phyloP scores from a whole-genome alignment of 768 basidiomycete genomes.

The Mycena haematopus region DNA sequence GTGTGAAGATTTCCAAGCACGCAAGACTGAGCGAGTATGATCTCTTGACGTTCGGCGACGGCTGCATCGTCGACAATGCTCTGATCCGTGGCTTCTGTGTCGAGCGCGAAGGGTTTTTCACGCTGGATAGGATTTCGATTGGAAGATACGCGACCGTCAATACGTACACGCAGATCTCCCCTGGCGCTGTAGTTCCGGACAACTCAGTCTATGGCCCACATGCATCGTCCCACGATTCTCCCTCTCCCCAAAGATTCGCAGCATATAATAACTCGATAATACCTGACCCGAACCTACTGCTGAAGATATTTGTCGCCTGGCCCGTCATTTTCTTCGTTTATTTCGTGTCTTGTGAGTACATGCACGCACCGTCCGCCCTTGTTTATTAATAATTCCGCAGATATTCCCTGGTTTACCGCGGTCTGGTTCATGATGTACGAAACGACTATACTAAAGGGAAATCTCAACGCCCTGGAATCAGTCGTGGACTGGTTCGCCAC shows the following conservation, averaged over 20 bases:
- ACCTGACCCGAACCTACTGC: conserved; percentile 38
- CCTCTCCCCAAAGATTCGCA: conserved; percentile 43
- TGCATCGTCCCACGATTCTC: conserved; percentile 47
- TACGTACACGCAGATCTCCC: conserved; percentile 50
- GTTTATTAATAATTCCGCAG: conserved; percentile 27
- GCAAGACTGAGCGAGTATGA: conserved; percentile 50
- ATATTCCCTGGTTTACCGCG: conserved; percentile 50
- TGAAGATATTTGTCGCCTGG: conserved; percentile 46
- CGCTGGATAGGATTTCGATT: conserved; percentile 44
- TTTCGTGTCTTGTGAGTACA: conserved; percentile 42
- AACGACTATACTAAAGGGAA: conserved; percentile 34
- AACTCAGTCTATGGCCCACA: conserved; percentile 52
- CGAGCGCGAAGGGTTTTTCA: conserved; percentile 52
- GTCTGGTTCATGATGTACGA: conserved; percentile 46
- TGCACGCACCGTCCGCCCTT: neutral
- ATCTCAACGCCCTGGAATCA: conserved; percentile 43
- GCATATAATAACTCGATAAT: conserved; percentile 46
- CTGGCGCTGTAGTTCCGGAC: conserved; percentile 46
- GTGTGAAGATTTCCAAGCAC: conserved; percentile 45
- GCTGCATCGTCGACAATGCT: conserved; percentile 48
- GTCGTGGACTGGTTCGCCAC: conserved; percentile 52
- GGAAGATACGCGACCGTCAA: conserved; percentile 47
- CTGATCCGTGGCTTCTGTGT: conserved; percentile 52
- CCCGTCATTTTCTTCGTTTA: conserved; percentile 46
- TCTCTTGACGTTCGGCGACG: conserved; percentile 49